These are phyloP conservation scores for Buxus sempervirens DNA, from an alignment of 164 flowering plant genomes.

Conservation along the genomic window DNA sequence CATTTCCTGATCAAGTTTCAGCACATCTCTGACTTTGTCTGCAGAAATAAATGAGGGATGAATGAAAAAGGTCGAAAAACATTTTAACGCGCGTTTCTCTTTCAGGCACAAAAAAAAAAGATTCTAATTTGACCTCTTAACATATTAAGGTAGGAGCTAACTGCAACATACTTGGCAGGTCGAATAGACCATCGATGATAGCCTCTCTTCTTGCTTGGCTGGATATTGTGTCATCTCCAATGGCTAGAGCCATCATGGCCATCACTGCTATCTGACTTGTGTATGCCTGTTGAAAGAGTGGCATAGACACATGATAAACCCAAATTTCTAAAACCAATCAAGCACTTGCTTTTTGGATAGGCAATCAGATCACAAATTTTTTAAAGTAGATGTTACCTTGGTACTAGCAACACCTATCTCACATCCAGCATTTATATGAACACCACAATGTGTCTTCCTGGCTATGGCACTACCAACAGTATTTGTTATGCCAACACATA, in stretches of 20 bases:
- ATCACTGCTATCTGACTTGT: constrained; percentile 97
- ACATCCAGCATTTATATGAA: constrained; percentile 95
- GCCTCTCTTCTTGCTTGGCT: constrained; percentile 77
- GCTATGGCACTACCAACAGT: constrained; percentile 98
- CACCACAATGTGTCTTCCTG: constrained; percentile 90
- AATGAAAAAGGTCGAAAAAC: not conserved
- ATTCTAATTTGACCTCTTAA: not conserved
- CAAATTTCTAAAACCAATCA: not conserved
- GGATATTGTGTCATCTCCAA: constrained; percentile 83
- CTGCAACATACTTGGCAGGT: constrained; percentile 70
- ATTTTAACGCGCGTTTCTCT: not conserved
- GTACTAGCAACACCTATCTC: constrained; percentile 99
- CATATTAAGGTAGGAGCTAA: not conserved
- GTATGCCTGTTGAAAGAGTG: constrained; percentile 58
- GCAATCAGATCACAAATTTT: no score
- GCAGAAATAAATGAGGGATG: constrained; percentile 18
- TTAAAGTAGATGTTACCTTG: constrained; percentile 53
- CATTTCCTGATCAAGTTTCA: constrained; percentile 87
- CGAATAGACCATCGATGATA: constrained; percentile 76
- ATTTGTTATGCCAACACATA: constrained; percentile 96
- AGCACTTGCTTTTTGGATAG: not conserved
- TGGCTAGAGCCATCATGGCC: constrained; percentile 91
- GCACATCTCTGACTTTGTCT: constrained; percentile 78
- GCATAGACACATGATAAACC: not conserved
- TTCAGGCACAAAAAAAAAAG: not conserved